These are phyloP conservation scores for Pichia cabralensis DNA, from an alignment of 805 yeast genomes.

Conservation along the genomic window DNA sequence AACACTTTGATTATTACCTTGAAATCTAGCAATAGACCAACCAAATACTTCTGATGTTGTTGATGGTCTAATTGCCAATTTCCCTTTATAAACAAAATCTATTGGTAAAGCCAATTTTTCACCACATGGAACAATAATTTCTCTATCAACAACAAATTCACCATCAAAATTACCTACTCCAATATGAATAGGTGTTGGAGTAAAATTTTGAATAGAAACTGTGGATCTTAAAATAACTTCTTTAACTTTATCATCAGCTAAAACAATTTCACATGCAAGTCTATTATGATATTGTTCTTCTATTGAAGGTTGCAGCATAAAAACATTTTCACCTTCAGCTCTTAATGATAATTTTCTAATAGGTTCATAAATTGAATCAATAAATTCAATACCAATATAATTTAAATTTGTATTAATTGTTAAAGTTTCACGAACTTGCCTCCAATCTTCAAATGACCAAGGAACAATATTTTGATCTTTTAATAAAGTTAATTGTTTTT, in stretches of 20 bases:
- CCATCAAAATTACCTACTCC: constrained; percentile 28
- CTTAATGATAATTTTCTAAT: constrained; percentile 54
- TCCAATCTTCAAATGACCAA: constrained; percentile 97
- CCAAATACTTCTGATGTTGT: constrained; percentile 38
- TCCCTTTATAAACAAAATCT: constrained; percentile 48
- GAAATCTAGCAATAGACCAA: constrained; percentile 51
- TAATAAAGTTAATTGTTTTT: constrained; percentile 28
- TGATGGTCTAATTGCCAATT: constrained; percentile 53
- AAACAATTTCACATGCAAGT: constrained; percentile 56
- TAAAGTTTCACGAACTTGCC: constrained; percentile 68
- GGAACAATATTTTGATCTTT: constrained; percentile 43
- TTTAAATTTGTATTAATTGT: constrained; percentile 55
- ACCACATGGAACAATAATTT: constrained; percentile 43
- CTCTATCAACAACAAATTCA: constrained; percentile 21
- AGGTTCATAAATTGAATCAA: constrained; percentile 45
- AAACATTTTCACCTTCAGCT: constrained; percentile 75
- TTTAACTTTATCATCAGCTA: constrained; percentile 73
- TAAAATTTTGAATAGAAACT: constrained; percentile 53
- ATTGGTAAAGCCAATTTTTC: constrained; percentile 64
- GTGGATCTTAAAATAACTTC: constrained; percentile 72
- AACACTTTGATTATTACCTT: constrained; percentile 11
- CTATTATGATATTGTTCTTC: constrained; percentile 49
- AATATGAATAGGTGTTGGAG: constrained; percentile 45
- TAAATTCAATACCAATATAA: constrained; percentile 50
- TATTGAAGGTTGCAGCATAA: constrained; percentile 53